Base-by-base conservation (phyloP, 2,329 filamentous ascomycete species). In the Raffaelea albimanens region DNA sequence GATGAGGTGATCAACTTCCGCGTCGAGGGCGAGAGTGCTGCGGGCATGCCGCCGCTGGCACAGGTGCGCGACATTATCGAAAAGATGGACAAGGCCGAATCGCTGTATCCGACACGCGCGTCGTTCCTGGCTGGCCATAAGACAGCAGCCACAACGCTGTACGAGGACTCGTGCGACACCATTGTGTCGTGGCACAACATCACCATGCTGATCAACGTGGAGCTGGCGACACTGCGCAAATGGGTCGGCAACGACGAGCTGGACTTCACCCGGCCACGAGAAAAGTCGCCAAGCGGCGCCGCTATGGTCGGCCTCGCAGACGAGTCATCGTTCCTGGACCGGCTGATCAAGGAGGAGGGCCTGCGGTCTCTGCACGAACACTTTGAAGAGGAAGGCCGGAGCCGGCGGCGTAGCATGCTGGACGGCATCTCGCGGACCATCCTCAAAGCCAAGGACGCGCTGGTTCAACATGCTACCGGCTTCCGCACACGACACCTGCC, bases 171-270 rank as follows among this genome's bases (percentile, higher is more conserved):
- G 23, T 93, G 85, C 59, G 86, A 95, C 61, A 85, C 91, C 43
- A 84, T 98, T 55, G 81, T 95, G 52, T 83, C 91, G 3, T 98
- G 93, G 93, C 85, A 95, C 71, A 98, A 97, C 65, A 96, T 90
- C 45, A 96, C 90, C 29, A 83, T 91, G 61, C 81, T 95, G 60
- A 97, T 98, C 72, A 95, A 94, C 63, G 95, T 87, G 2, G 87
- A 98, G 63, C 77, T 98, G 50, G 82, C 82, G 14, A 90, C 97
- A 53, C 67, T 98, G 53, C 90, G 93, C 64, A 89, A 85, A 53
- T 98, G 93, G 93, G 93, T 98, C 22, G 93, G 93, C 47, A 98
- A 98, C 60, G 82, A 90, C 34, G 90, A 95, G 60, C 76, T 98
- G 36, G 89, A 97, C 65, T 98, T 97, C 61, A 81, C 81, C 44